Evolutionary conservation across 345 rosid genomes (phyloP).

Genomic region (Populus ilicifolia): DNA sequence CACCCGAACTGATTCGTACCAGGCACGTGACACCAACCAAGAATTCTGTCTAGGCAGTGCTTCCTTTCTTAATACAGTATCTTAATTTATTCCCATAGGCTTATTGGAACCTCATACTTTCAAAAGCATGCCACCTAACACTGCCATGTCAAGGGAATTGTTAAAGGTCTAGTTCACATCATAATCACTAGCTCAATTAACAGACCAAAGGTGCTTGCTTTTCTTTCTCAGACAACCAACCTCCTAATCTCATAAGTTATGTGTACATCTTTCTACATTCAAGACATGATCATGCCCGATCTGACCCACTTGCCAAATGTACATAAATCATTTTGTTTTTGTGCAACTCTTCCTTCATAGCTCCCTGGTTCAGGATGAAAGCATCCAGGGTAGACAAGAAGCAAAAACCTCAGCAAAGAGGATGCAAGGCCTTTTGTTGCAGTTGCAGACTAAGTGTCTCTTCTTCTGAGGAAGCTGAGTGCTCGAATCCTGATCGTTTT

Average conservation of each 20-base stretch:
- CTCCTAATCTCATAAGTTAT: constrained; percentile 22
- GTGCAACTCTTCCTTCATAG: constrained; percentile 21
- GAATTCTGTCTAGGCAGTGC: constrained; percentile 3
- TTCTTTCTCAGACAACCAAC: constrained; percentile 31
- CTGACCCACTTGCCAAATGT: constrained; percentile 37
- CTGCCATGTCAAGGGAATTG: constrained; percentile 15
- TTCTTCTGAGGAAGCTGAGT: constrained; percentile 51
- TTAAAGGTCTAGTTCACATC: constrained; percentile 32
- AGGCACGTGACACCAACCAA: constrained; percentile 23
- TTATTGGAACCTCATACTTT: constrained; percentile 7
- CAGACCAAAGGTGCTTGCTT: constrained; percentile 33
- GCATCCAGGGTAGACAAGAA: constrained; percentile 32
- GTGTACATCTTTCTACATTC: constrained; percentile 7
- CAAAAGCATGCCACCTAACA: constrained; percentile 34
- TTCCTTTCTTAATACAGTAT: constrained; percentile 6
- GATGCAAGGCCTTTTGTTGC: constrained; percentile 66
- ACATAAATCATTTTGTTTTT: constrained; percentile 30
- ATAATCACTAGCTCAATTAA: constrained; percentile 35
- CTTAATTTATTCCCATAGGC: constrained; percentile 6
- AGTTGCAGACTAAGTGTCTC: constrained; percentile 70
- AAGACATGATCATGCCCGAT: constrained; percentile 50
- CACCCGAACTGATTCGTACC: not conserved
- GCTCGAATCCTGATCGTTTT: constrained; percentile 38
- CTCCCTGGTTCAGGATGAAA: constrained; percentile 23
- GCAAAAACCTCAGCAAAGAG: constrained; percentile 43